Conservation (phyloP, 2,329 filamentous ascomycete species). For the Pseudogymnoascus sp. region DNA sequence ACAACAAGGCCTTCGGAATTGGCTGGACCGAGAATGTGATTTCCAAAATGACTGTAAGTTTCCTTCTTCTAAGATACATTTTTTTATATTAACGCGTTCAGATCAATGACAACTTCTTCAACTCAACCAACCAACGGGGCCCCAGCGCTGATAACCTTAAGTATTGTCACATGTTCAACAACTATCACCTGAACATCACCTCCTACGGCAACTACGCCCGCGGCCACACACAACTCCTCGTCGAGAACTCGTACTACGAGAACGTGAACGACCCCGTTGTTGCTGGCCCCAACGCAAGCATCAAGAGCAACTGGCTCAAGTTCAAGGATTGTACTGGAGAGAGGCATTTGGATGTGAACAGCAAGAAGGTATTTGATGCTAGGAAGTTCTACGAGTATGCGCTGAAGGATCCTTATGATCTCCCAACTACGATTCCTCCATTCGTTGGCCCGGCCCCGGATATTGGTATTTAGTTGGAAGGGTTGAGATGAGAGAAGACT, state of each 20-base stretch:
- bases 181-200: constrained; percentile 21
- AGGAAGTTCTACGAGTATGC: constrained; percentile 19
- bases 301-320: constrained; percentile 17
- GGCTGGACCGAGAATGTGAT: constrained; percentile 22
- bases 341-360: constrained; percentile 14
- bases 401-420: constrained; percentile 17
- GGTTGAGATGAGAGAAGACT: neutral
- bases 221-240: constrained; percentile 18
- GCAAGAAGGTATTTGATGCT: constrained; percentile 18
- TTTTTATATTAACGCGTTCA: neutral
- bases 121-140: constrained; percentile 19
- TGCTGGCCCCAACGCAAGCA: constrained; percentile 16
- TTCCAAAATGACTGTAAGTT: constrained; percentile 15
- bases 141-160: constrained; percentile 21
- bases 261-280: constrained; percentile 20
- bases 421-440: constrained; percentile 16
- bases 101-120: constrained; percentile 23
- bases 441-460: constrained; percentile 14
- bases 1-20: constrained; percentile 23
- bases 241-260: constrained; percentile 21
- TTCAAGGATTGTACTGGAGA: constrained; percentile 19
- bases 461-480: constrained; percentile 9
- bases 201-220: constrained; percentile 23
- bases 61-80: neutral
- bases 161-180: constrained; percentile 20